A percentile compares a stretch with the other conserved stretches of the same genome.
These are phyloP conservation scores for Rostrohypoxylon terebratum DNA, from an alignment of 495 filamentous ascomycete genomes.

Conservation along the genomic window DNA sequence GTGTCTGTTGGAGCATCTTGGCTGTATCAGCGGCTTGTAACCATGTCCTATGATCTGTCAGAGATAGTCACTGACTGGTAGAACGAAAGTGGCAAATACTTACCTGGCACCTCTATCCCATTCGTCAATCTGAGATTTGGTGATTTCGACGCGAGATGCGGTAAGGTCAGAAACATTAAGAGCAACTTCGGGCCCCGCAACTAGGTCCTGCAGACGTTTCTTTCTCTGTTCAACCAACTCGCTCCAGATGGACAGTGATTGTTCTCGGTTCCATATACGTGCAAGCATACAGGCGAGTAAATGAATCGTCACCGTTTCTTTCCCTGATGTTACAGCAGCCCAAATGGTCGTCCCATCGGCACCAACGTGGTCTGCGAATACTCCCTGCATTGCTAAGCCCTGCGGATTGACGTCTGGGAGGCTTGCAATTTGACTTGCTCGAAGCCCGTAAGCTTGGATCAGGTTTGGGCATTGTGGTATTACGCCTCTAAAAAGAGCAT, in stretches of 20 bases:
- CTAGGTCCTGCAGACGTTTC: background rate
- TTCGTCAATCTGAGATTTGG: conserved; percentile 41
- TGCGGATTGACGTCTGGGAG: background rate
- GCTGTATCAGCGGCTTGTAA: conserved; percentile 45
- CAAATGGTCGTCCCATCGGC: conserved; percentile 50
- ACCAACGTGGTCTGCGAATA: conserved; percentile 46
- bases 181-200: background rate
- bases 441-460: conserved; percentile 44
- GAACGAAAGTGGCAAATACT: background rate
- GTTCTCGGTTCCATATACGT: conserved; percentile 37
- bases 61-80: background rate
- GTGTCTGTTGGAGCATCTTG: conserved; percentile 28
- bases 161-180: background rate
- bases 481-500: conserved; percentile 46
- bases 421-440: conserved; percentile 42
- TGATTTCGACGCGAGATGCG: conserved; percentile 28
- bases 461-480: conserved; percentile 34
- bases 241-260: conserved; percentile 53
- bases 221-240: conserved; percentile 33
- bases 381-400: conserved; percentile 8
- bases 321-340: conserved; percentile 56
- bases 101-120: conserved; percentile 55
- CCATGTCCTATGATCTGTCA: conserved; percentile 41
- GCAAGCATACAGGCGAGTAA: conserved; percentile 59
- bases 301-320: conserved; percentile 48